phyloP scores from a whole-genome alignment of 495 filamentous ascomycete species.

The Margaritispora aquatica region DNA sequence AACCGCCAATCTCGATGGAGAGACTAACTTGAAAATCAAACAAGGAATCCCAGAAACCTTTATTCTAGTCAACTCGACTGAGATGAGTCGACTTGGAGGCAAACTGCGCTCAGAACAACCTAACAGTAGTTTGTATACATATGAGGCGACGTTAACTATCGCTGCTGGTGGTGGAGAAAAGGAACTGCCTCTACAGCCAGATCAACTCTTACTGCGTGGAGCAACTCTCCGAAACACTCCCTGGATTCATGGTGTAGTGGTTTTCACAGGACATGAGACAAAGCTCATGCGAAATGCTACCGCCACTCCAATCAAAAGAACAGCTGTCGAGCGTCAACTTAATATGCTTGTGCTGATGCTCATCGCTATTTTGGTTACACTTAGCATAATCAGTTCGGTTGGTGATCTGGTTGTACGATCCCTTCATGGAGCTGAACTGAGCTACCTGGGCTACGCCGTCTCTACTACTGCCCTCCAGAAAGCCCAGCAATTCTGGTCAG shows the following conservation, averaged over 20 bases:
- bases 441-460: conserved; percentile 62
- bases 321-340: conserved; percentile 86
- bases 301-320: conserved; percentile 94
- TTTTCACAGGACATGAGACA: conserved; percentile 98
- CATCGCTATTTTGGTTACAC: conserved; percentile 70
- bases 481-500: conserved; percentile 81
- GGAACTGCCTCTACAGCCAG: conserved; percentile 66
- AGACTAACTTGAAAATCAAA: conserved; percentile 99
- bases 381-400: conserved; percentile 84
- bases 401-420: conserved; percentile 80
- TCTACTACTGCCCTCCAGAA: conserved; percentile 38
- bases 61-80: conserved; percentile 76
- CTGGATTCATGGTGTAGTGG: conserved; percentile 94
- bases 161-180: conserved; percentile 92
- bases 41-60: conserved; percentile 94
- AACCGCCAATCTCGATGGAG: conserved; percentile 95
- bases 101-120: conserved; percentile 91
- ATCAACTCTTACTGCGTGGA: conserved; percentile 84
- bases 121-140: conserved; percentile 97
- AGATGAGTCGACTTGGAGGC: conserved; percentile 81
- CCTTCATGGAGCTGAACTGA: conserved; percentile 49
- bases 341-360: conserved; percentile 92
- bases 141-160: conserved; percentile 94
- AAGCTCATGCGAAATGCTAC: conserved; percentile 99
- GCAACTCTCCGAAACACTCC: conserved; percentile 95